phyloP scores from a whole-genome alignment of 108 stramenopile genomes.

The Skeletonema potamos region DNA sequence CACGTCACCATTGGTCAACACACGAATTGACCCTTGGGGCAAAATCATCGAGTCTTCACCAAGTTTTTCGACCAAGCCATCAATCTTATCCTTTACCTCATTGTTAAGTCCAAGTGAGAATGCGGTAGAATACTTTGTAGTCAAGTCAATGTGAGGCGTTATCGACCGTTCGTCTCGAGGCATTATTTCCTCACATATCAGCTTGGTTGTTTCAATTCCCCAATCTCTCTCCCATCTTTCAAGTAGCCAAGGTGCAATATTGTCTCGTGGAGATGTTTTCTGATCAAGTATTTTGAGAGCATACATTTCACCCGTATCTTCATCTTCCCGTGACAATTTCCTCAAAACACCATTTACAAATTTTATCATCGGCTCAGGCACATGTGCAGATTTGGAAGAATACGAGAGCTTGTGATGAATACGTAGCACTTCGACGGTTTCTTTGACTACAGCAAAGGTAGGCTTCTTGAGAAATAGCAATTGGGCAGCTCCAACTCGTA shows the following conservation, averaged over 20 bases:
- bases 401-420: conserved; percentile 23
- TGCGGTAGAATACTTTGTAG: conserved; percentile 44
- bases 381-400: conserved; percentile 9
- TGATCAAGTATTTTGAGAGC: conserved; percentile 34
- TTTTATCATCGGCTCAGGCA: conserved; percentile 66
- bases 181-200: conserved; percentile 62
- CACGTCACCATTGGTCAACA: conserved; percentile 48
- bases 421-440: conserved; percentile 77
- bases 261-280: conserved; percentile 52
- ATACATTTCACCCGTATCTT: conserved; percentile 25
- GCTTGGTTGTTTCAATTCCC: conserved; percentile 54
- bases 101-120: conserved; percentile 10
- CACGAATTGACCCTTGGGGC: conserved; percentile 70
- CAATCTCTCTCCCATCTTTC: conserved; percentile 54
- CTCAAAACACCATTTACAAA: conserved; percentile 83
- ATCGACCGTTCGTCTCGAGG: conserved; percentile 27
- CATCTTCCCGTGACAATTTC: conserved; percentile 43
- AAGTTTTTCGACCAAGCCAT: conserved; percentile 15
- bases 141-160: conserved; percentile 57
- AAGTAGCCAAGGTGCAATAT: conserved; percentile 65
- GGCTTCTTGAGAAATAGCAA: conserved; percentile 68
- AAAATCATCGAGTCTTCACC: conserved; percentile 48
- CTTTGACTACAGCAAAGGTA: conserved; percentile 64
- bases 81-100: not conserved
- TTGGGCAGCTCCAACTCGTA: conserved; percentile 74